A percentile compares a stretch with the other conserved stretches of the same genome.
phyloP scores from a whole-genome alignment of 2,329 filamentous ascomycete species.

The Colletotrichum tropicicola region DNA sequence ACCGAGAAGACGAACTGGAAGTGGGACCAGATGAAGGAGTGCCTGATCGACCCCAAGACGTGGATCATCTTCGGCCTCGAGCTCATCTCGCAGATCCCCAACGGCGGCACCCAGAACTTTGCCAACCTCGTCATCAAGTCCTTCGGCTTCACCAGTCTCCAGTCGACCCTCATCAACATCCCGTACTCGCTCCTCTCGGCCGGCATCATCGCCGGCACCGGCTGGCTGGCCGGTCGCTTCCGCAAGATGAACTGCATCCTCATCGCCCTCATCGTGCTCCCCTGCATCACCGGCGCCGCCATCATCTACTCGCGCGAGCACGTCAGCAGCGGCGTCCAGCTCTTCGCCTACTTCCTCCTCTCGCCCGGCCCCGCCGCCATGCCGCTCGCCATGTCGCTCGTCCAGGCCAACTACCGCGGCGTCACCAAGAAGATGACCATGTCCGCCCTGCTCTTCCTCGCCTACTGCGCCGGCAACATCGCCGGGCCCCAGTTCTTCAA shows the following conservation, averaged over 20 bases:
- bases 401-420: constrained; percentile 64
- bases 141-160: constrained; percentile 63
- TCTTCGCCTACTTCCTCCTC: constrained; percentile 67
- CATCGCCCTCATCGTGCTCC: constrained; percentile 57
- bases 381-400: constrained; percentile 63
- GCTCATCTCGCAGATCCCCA: constrained; percentile 66
- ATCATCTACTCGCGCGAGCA: constrained; percentile 58
- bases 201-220: constrained; percentile 55
- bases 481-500: constrained; percentile 65
- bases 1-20: constrained; percentile 59
- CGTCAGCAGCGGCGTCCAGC: constrained; percentile 52
- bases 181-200: constrained; percentile 64
- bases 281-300: constrained; percentile 61
- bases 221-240: constrained; percentile 60
- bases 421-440: constrained; percentile 70
- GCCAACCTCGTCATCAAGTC: constrained; percentile 65
- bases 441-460: constrained; percentile 63
- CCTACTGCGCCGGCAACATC: constrained; percentile 66
- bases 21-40: constrained; percentile 61
- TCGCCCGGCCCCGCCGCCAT: constrained; percentile 62
- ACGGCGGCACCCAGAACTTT: constrained; percentile 69
- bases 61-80: constrained; percentile 66
- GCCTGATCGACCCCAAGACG: constrained; percentile 65
- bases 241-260: constrained; percentile 61
- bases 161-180: constrained; percentile 66